Base-by-base conservation (phyloP, 495 filamentous ascomycete genomes). In the Penicillium nucicola region DNA sequence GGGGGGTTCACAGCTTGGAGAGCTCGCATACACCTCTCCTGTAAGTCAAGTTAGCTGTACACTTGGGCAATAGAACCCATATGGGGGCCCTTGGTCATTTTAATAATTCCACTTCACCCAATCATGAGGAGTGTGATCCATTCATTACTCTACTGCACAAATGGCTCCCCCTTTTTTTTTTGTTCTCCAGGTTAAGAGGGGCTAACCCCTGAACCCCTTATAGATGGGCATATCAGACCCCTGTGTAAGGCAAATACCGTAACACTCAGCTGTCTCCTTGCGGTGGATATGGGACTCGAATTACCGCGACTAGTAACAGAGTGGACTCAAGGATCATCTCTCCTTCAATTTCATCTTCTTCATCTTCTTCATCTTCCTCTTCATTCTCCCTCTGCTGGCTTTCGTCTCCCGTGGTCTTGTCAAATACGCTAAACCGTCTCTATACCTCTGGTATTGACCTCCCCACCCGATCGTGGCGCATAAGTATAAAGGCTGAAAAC, bases 291-390 rank as follows among this genome's bases (percentile, higher is more conserved):
- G 12, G 10, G 23, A 15, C 13, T 52, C 47, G 51, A 34, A 55
- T 55, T 52, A 30, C 45, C 42, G 45, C 34, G 41, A 53, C 49
- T 56, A 60, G 49, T 43, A 52, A 49, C 32, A 51, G 43, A 42
- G 48, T 59, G 56, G 56, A 52, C 56, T 52, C 25, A 28, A 44
- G 38, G 57, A 60, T 56, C 53, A 36, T 53, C 57, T 49, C 49
- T 52, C 39, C 47, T 28, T 51, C 45, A 37, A 40, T 39, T 52
- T 50, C 51, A 46, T 37, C 42, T 44, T 18, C 39, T 42, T 23
- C 44, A 30, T 23, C 45, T 28, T 32, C 23, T 31, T 23, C 14
- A 42, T 42, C 40, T 42, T 42, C 20, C 50, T 34, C 38, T 51
- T 37, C 20, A 39, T 40, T 33, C 20, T 23, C 37, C 22, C 39